These are phyloP conservation scores for Suhomyces panamericanus DNA, from an alignment of 1,139 yeast species.

Conservation along the genomic window DNA sequence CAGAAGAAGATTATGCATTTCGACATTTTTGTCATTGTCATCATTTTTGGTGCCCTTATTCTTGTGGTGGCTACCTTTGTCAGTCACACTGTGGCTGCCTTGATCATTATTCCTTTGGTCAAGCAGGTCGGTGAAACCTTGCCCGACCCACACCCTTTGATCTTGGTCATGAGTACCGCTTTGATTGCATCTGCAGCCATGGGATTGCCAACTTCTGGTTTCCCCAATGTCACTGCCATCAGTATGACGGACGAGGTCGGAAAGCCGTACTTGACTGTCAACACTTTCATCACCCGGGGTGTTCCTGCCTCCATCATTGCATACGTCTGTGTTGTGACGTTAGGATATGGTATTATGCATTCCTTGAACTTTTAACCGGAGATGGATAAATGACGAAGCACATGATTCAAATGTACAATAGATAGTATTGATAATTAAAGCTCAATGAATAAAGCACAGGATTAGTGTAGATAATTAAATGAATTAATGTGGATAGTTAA, in stretches of 20 bases:
- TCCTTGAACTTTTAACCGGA: conserved; percentile 46
- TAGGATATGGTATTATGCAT: conserved; percentile 77
- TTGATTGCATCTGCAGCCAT: conserved; percentile 87
- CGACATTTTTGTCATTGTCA: conserved; percentile 65
- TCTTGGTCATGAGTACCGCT: conserved; percentile 82
- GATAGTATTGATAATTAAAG: background rate
- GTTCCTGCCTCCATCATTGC: conserved; percentile 80
- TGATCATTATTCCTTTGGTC: conserved; percentile 85
- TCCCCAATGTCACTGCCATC: conserved; percentile 95
- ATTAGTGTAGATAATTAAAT: too few relatives aligned
- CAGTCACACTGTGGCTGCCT: conserved; percentile 93
- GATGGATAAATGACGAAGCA: background rate
- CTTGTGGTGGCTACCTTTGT: conserved; percentile 89
- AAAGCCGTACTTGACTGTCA: conserved; percentile 77
- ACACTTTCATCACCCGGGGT: conserved; percentile 82
- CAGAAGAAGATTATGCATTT: conserved; percentile 60
- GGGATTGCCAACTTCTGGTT: conserved; percentile 96
- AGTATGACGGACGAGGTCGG: conserved; percentile 91
- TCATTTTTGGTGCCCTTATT: conserved; percentile 76
- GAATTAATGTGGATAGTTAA: too few relatives aligned
- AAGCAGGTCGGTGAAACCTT: conserved; percentile 80
- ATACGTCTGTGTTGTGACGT: conserved; percentile 65
- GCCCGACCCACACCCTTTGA: conserved; percentile 66
- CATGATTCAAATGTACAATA: background rate
- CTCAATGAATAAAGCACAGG: too few relatives aligned